Base-by-base conservation (phyloP, 306 rosid genomes). In the Amphicarpaea edgeworthii region DNA sequence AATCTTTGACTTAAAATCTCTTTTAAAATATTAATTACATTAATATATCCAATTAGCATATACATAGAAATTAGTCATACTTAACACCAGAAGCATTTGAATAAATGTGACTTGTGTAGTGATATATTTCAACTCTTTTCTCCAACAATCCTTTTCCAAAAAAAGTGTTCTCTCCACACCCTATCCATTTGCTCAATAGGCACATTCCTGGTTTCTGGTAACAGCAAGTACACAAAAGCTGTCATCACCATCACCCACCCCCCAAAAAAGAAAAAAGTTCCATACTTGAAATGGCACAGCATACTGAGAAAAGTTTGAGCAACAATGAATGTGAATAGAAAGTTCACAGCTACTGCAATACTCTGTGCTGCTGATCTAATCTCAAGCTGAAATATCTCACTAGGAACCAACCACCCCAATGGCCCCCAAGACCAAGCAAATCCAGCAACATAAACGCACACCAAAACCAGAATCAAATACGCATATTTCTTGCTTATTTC, bases 401-500 rank as follows among this genome's bases (percentile, higher is more conserved):
- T 83, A 5, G 90, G 92, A 23, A 90, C 86, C 45, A 90, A 55
- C 91, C 91, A 90, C 6, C 89, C 89, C 4, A 86, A 73, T 5
- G 96, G 93, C 11, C 96, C 93, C 93, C 96, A 88, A 1, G 96
- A 90, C 96, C 91, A 86, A 0, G 81, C 88, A 64, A 86, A 90
- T 3, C 93, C 93, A 11, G 88, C 89, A 45, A 85, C 89, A 72
- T 90, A 90, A 14, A 86, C 72, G 30, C 84, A 79, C 5, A 88
- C 88, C 75, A 85, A 50, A 15, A 85, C 67, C 30, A 90, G 68
- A 40, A 90, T 80, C 83, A 85, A 34, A n/a, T 70, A 83, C 6
- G 85, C 87, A 53, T 85, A 88, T 32, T 77, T 77, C 67, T 83
- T 82, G 74, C 82, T 53, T 66, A 88, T 57, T 37, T 73, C 87